A percentile compares a stretch with the other conserved stretches of the same genome.
Evolutionary conservation across 169 alveolate genomes (phyloP).

Genomic region (Fabrea salina): DNA sequence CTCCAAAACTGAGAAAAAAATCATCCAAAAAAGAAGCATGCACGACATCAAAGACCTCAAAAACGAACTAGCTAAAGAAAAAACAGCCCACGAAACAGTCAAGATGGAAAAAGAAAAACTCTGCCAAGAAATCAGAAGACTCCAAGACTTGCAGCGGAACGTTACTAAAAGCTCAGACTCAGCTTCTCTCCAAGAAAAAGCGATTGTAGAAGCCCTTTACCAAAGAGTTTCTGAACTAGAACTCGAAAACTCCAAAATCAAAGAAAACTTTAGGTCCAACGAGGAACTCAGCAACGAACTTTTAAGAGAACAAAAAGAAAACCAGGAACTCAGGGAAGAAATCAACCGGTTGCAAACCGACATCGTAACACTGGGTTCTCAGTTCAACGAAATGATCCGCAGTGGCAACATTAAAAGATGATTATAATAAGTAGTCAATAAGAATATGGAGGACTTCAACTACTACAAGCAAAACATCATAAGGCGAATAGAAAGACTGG

Average conservation of each 20-base stretch:
- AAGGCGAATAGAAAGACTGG: neutral
- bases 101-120: slow-evolving; percentile 30
- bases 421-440: too few relatives aligned
- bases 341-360: slow-evolving; percentile 5
- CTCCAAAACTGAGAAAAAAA: slow-evolving; percentile 25
- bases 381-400: slow-evolving; percentile 1
- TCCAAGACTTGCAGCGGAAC: neutral
- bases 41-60: slow-evolving; percentile 27
- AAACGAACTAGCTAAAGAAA: slow-evolving; percentile 16
- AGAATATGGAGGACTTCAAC: slow-evolving; percentile 7
- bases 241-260: neutral
- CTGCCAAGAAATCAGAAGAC: neutral
- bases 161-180: neutral
- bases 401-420: too few relatives aligned
- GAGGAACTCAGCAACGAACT: neutral
- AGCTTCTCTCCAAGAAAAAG: slow-evolving; percentile 9
- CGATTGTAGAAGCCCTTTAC: slow-evolving; percentile 4
- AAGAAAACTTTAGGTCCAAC: neutral
- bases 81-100: slow-evolving; percentile 19
- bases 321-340: slow-evolving; percentile 5
- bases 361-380: neutral
- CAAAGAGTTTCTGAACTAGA: slow-evolving; percentile 26
- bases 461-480: neutral
- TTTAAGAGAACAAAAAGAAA: neutral
- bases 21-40: slow-evolving; percentile 26